phyloP scores from a whole-genome alignment of 1,284 basidiomycete genomes.

The Termitomyces sp. region DNA sequence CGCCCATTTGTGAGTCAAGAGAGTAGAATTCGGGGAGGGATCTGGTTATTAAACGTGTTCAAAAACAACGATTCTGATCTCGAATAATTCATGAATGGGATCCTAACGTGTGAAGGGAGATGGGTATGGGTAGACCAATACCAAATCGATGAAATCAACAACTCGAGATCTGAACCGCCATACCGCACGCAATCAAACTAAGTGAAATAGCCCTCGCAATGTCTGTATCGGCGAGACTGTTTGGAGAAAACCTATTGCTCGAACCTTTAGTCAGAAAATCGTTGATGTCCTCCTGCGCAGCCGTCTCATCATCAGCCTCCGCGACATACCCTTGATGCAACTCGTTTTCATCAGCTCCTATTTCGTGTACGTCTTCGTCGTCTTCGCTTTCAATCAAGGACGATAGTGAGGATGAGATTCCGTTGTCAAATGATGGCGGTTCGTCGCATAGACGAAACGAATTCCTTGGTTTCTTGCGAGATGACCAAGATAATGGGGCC shows the following conservation, averaged over 20 bases:
- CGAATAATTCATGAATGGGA: not conserved
- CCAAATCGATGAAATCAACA: not conserved
- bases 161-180: constrained; percentile 11
- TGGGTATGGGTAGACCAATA: not conserved
- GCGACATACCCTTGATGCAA: constrained; percentile 7
- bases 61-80: not conserved
- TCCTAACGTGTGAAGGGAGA: not conserved
- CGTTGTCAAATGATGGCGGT: not conserved
- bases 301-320: constrained; percentile 17
- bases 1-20: not conserved
- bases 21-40: not conserved
- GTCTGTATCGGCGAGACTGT: constrained; percentile 21
- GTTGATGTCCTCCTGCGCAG: constrained; percentile 15
- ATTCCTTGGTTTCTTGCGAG: not conserved
- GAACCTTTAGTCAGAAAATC: constrained; percentile 13
- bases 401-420: constrained; percentile 14
- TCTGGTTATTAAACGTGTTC: not conserved
- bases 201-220: constrained; percentile 22
- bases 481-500: constrained; percentile 8
- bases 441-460: not conserved
- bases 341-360: constrained; percentile 16
- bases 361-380: not conserved
- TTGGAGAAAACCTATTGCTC: constrained; percentile 13
- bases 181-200: constrained; percentile 19
- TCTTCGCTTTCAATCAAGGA: constrained; percentile 5